Percentiles rank a stretch among this genome's conserved stretches.
phyloP scores from a whole-genome alignment of 1,139 yeast genomes.

The Geotrichum restrictum region DNA sequence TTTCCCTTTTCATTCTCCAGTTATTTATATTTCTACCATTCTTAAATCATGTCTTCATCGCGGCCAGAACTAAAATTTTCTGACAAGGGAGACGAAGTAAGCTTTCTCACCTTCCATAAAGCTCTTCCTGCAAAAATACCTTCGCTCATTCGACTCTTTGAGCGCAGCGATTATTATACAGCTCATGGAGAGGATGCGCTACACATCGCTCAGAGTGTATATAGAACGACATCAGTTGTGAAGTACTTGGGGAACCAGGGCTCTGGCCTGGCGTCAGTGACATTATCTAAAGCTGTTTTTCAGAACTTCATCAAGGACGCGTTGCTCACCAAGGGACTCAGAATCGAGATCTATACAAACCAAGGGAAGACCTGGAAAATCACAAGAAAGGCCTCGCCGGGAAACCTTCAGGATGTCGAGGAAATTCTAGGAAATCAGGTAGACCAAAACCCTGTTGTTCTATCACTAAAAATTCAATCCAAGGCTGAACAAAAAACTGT shows the following conservation, averaged over 20 bases:
- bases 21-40: not conserved
- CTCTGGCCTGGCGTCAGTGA: slow-evolving; percentile 59
- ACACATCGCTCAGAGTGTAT: slow-evolving; percentile 75
- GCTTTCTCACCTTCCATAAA: slow-evolving; percentile 57
- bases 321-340: slow-evolving; percentile 64
- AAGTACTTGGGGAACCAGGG: slow-evolving; percentile 48
- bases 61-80: slow-evolving; percentile 72
- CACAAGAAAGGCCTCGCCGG: slow-evolving; percentile 74
- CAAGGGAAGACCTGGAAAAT: slow-evolving; percentile 50
- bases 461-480: slow-evolving; percentile 57
- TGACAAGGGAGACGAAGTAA: slow-evolving; percentile 60
- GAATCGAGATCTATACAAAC: slow-evolving; percentile 67
- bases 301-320: slow-evolving; percentile 61
- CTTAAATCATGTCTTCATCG: slow-evolving; percentile 37
- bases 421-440: slow-evolving; percentile 55
- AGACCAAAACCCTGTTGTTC: slow-evolving; percentile 63
- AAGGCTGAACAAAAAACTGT: slow-evolving; percentile 51
- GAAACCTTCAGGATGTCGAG: slow-evolving; percentile 79
- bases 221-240: slow-evolving; percentile 75
- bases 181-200: slow-evolving; percentile 74
- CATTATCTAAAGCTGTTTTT: slow-evolving; percentile 73
- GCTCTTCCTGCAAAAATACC: slow-evolving; percentile 45
- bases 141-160: slow-evolving; percentile 61
- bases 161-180: slow-evolving; percentile 73
- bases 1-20: too few species aligned